Evolutionary conservation across 2,329 filamentous ascomycete species (phyloP).

Genomic region (Coleophoma crateriformis): DNA sequence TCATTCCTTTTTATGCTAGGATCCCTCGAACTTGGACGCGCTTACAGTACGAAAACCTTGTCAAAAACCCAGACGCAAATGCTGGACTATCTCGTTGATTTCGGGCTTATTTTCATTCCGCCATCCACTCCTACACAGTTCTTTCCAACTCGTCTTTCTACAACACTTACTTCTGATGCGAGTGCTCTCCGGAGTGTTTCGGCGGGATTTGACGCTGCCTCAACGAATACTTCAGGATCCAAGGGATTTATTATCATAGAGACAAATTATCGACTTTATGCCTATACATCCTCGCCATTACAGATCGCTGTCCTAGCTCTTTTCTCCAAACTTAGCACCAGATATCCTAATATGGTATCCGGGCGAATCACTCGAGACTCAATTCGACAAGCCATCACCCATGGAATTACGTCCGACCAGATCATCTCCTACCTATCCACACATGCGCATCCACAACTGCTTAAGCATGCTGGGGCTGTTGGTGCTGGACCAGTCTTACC

Average conservation of each 20-base stretch:
- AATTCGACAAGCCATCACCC: constrained; percentile 78
- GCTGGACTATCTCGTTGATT: constrained; percentile 85
- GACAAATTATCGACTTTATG: constrained; percentile 96
- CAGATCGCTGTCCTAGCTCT: constrained; percentile 92
- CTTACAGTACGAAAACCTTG: constrained; percentile 82
- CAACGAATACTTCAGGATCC: constrained; percentile 37
- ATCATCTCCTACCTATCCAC: constrained; percentile 89
- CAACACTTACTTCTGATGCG: constrained; percentile 76
- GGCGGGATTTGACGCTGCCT: constrained; percentile 63
- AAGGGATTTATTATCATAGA: constrained; percentile 92
- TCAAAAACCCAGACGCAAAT: constrained; percentile 79
- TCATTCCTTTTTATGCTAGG: constrained; percentile 95
- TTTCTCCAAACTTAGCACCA: constrained; percentile 81
- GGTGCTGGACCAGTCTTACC: constrained; percentile 65
- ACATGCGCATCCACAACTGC: constrained; percentile 93
- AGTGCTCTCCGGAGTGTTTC: constrained; percentile 65
- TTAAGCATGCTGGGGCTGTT: constrained; percentile 37
- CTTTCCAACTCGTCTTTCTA: constrained; percentile 91
- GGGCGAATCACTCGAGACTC: constrained; percentile 87
- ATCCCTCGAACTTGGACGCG: constrained; percentile 83
- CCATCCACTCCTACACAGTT: constrained; percentile 53
- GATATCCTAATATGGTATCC: constrained; percentile 90
- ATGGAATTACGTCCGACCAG: constrained; percentile 91
- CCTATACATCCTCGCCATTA: constrained; percentile 88
- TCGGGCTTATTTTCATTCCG: constrained; percentile 81